Evolutionary conservation across 108 stramenopile genomes (phyloP).

Genomic region (Seminavis robusta): DNA sequence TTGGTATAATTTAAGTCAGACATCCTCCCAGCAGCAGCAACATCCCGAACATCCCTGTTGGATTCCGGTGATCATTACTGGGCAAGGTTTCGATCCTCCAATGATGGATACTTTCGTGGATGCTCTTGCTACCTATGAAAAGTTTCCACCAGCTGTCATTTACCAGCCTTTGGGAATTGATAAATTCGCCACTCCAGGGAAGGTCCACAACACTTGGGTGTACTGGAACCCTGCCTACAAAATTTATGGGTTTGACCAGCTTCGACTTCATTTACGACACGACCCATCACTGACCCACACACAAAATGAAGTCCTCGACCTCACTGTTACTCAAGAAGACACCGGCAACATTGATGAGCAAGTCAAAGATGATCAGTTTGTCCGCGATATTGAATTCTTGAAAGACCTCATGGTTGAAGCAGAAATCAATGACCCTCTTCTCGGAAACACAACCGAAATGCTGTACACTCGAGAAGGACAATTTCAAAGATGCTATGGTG

Average conservation of each 20-base stretch:
- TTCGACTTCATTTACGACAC: too few species aligned
- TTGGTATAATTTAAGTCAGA: too few species aligned
- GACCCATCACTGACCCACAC: too few species aligned
- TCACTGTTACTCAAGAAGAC: slow-evolving; percentile 2
- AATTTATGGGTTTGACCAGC: too few species aligned
- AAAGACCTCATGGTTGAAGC: slow-evolving; percentile 31
- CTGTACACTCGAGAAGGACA: slow-evolving; percentile 20
- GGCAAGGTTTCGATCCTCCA: too few species aligned
- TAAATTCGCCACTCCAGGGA: too few species aligned
- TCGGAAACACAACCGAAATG: slow-evolving; percentile 32
- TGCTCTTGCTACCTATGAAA: not conserved
- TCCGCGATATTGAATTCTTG: slow-evolving; percentile 13
- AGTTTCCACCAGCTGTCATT: slow-evolving; percentile 5
- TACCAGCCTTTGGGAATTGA: not conserved
- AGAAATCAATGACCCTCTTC: slow-evolving; percentile 32
- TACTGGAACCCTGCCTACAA: too few species aligned
- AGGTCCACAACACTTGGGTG: too few species aligned
- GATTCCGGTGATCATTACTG: slow-evolving; percentile 11
- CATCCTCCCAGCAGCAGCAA: too few species aligned
- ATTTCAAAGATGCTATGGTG: slow-evolving; percentile 33
- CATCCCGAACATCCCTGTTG: too few species aligned
- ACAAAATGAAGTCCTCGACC: too few species aligned
- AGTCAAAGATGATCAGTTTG: slow-evolving; percentile 34
- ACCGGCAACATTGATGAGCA: too few species aligned
- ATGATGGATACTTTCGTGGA: not conserved